phyloP scores from a whole-genome alignment of 768 basidiomycete species.

The Dacryopinax spathularia region DNA sequence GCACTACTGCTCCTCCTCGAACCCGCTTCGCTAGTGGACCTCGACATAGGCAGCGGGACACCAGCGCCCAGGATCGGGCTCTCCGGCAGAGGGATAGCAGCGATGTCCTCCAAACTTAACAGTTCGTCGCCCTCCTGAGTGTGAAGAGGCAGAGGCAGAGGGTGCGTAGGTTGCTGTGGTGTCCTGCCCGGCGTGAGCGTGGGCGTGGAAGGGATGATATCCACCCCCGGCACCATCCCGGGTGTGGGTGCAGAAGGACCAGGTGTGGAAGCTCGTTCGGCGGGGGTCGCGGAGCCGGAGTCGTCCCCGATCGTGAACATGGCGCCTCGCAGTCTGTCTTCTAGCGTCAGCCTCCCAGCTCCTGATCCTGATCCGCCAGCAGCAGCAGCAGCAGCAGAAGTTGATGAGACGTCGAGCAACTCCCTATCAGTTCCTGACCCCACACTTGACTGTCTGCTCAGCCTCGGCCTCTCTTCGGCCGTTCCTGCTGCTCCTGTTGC shows the following conservation, averaged over 20 bases:
- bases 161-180: neutral
- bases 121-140: neutral
- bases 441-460: neutral
- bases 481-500: neutral
- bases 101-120: slow-evolving; percentile 11
- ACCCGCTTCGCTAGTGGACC: too few relatives aligned
- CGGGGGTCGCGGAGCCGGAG: slow-evolving; percentile 32
- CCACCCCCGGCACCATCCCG: neutral
- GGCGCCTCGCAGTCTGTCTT: slow-evolving; percentile 65
- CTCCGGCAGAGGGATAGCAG: slow-evolving; percentile 21
- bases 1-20: too few relatives aligned
- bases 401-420: neutral
- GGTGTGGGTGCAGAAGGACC: neutral
- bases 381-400: too few relatives aligned
- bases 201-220: neutral
- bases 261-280: slow-evolving; percentile 29
- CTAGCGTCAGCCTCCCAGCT: too few relatives aligned
- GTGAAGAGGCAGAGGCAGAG: neutral
- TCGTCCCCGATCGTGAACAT: slow-evolving; percentile 44
- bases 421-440: neutral
- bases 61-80: neutral
- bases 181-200: neutral
- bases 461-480: neutral
- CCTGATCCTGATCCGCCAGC: too few relatives aligned
- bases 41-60: too few relatives aligned